Conservation (phyloP, 2,329 filamentous ascomycete species). For the Alternaria dauci region DNA sequence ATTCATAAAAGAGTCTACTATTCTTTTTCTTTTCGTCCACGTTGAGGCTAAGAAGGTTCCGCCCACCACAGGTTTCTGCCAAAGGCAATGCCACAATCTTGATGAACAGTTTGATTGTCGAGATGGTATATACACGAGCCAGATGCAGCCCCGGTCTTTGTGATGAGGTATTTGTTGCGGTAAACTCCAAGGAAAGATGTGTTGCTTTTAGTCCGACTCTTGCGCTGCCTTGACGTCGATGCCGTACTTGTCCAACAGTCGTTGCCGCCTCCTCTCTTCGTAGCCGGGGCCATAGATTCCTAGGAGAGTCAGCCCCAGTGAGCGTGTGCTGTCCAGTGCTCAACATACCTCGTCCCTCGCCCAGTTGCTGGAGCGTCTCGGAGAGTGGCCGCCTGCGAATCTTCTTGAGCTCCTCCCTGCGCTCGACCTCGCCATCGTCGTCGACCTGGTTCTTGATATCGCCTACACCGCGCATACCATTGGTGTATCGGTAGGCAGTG, state of each 20-base stretch:
- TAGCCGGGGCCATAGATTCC: constrained; percentile 84
- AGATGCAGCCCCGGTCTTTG: constrained; percentile 18
- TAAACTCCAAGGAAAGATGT: constrained; percentile 33
- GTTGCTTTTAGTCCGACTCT: constrained; percentile 26
- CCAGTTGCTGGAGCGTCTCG: constrained; percentile 81
- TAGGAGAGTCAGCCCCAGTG: constrained; percentile 52
- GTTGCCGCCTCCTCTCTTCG: constrained; percentile 80
- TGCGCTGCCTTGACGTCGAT: constrained; percentile 69
- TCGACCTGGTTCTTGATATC: constrained; percentile 62
- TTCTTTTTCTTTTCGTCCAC: neutral
- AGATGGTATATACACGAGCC: constrained; percentile 31
- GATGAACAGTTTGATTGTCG: constrained; percentile 10
- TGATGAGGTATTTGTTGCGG: constrained; percentile 21
- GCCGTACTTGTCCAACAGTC: constrained; percentile 86
- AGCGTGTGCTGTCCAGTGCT: neutral
- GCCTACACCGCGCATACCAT: constrained; percentile 63
- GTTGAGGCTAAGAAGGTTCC: neutral
- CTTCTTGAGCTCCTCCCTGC: constrained; percentile 77
- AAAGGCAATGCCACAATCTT: neutral
- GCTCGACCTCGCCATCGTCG: constrained; percentile 75
- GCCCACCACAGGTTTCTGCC: neutral
- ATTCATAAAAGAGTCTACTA: neutral
- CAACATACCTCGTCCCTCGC: constrained; percentile 81
- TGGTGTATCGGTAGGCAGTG: constrained; percentile 73
- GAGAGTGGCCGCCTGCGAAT: constrained; percentile 77